A percentile compares a stretch with the other conserved stretches of the same genome.
phyloP scores from a whole-genome alignment of 768 basidiomycete species.

The Mycena epipterygia region DNA sequence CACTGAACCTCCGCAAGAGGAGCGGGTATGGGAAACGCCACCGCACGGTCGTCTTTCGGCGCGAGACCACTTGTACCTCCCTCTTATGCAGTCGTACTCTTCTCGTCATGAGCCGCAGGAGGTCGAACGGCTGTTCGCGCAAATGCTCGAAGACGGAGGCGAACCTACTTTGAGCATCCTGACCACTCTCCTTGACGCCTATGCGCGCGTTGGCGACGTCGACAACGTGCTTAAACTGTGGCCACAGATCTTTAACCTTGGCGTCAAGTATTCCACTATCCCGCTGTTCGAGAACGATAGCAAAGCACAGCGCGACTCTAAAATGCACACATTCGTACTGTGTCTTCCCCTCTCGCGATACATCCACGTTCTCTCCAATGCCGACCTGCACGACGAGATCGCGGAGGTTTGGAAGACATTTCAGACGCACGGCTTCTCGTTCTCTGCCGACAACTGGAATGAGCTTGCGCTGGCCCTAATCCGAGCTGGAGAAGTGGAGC shows the following conservation, averaged over 20 bases:
- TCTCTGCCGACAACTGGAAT: constrained; percentile 95
- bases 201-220: constrained; percentile 70
- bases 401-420: constrained; percentile 77
- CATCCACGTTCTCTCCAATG: constrained; percentile 79
- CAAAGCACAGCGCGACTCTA: constrained; percentile 30
- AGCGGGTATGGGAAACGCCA: constrained; percentile 55
- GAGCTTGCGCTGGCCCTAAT: constrained; percentile 82
- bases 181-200: constrained; percentile 77
- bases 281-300: constrained; percentile 47
- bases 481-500: constrained; percentile 84
- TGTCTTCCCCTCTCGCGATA: constrained; percentile 86
- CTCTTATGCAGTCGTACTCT: constrained; percentile 70
- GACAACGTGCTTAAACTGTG: constrained; percentile 74
- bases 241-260: constrained; percentile 76
- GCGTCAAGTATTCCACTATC: constrained; percentile 55
- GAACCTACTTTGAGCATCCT: constrained; percentile 71
- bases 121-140: constrained; percentile 68
- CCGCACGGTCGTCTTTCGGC: constrained; percentile 56
- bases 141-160: constrained; percentile 67
- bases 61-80: constrained; percentile 70
- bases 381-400: constrained; percentile 72
- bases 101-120: constrained; percentile 58
- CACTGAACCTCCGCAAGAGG: constrained; percentile 49
- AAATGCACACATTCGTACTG: constrained; percentile 66
- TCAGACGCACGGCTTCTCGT: constrained; percentile 73